Evolutionary conservation across 129 eudicot genomes (phyloP), one percentile per base, ranked within the genome.

Genomic region (Helianthus tuberosus): DNA sequence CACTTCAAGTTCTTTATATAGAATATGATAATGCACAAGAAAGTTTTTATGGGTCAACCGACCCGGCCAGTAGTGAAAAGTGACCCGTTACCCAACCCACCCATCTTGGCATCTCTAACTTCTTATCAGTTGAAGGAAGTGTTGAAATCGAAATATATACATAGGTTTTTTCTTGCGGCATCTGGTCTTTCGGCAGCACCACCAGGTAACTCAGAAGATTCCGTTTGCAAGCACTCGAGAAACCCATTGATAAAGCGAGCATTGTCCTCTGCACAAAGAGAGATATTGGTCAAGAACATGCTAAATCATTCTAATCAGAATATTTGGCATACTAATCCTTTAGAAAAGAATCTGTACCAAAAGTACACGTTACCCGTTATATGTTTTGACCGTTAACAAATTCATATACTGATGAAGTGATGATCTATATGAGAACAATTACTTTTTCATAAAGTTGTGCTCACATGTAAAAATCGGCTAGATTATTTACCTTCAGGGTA

Each of bases 231-330:
- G 81, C 86, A 82, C 59, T 76, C 65, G 47, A 84, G 66, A 63
- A 93, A 89, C 77, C 82, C 79, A 77, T 76, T 55, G 25, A 89
- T 82, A 63, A 93, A 89, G 69, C 73, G 64, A 77, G 77, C 89
- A 78, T 83, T 82, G 61, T 89, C 96, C 66, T 81, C 96, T 87
- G 93, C 74, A 58, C 25, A 60, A 72, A 20, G 54, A 73, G 36
- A 32, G 8, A 61, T 16, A 23, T 51, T 50, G 49, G 16, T 50
- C 36, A 60, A 61, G 49, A 73, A 32, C 36, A 32, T 32, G 36
- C 36, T 32, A 32, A 32, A 3, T 32, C 36, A 3, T 32, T 32
- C 36, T 32, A 32, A 32, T 32, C 36, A 32, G 36, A 32, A 32
- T 32, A 32, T 32, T 2, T 20, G 23, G 23, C 23, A 20, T 20